Evolutionary conservation across 495 filamentous ascomycete species (phyloP).

Genomic region (Penicillium chermesinum): DNA sequence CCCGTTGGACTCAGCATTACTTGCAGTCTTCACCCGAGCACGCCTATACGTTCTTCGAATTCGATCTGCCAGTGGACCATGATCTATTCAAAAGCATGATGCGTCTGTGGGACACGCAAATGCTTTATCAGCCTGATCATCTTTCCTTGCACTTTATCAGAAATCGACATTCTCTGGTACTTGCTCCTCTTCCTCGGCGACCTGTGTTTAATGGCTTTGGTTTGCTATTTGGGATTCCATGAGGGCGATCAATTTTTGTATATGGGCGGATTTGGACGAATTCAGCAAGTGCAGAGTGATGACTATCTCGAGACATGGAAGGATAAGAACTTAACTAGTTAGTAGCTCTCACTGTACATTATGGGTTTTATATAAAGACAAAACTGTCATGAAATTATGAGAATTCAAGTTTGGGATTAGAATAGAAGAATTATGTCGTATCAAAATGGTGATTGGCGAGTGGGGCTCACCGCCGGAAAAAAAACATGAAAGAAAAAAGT

Average conservation of each 20-base stretch:
- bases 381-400: too few species aligned
- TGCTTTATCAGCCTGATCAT: neutral
- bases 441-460: slow-evolving; percentile 29
- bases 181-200: neutral
- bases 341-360: too few species aligned
- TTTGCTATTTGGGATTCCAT: neutral
- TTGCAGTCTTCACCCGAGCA: neutral
- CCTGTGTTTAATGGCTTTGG: too few species aligned
- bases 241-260: too few species aligned
- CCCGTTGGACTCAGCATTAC: neutral
- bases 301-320: too few species aligned
- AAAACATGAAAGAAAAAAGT: slow-evolving; percentile 27
- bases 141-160: neutral
- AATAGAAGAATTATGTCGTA: slow-evolving; percentile 14
- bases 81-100: neutral
- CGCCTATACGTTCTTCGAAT: neutral
- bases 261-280: too few species aligned
- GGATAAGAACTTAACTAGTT: too few species aligned
- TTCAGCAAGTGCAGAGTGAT: too few species aligned
- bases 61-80: neutral
- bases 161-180: neutral
- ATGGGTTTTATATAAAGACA: too few species aligned
- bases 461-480: slow-evolving; percentile 28
- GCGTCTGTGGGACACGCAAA: neutral
- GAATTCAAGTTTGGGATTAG: neutral